phyloP scores from a whole-genome alignment of 1,139 yeast species.

The Candida pseudocylindracea region DNA sequence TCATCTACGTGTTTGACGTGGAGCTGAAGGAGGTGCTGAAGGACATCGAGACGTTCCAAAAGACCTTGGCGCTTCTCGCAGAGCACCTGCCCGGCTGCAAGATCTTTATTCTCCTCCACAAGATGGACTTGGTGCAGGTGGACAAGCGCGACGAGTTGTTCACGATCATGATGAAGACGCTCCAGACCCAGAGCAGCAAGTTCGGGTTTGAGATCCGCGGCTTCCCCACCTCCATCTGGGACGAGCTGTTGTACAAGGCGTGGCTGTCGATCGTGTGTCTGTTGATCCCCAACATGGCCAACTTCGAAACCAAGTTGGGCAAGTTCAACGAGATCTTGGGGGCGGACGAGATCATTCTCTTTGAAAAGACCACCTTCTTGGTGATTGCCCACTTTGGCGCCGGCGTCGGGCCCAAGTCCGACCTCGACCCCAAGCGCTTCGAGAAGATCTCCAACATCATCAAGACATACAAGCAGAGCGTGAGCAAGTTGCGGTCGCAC shows the following conservation, averaged over 20 bases:
- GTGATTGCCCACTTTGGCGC: conserved; percentile 60
- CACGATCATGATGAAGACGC: conserved; percentile 60
- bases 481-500: conserved; percentile 69
- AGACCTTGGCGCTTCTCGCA: conserved; percentile 61
- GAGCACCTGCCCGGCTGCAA: conserved; percentile 83
- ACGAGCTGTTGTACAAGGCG: conserved; percentile 84
- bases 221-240: conserved; percentile 95
- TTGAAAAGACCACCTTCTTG: conserved; percentile 83
- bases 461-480: conserved; percentile 86
- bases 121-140: conserved; percentile 86
- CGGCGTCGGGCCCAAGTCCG: conserved; percentile 5
- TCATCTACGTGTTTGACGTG: conserved; percentile 91
- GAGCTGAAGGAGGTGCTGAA: conserved; percentile 81
- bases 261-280: conserved; percentile 96
- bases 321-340: conserved; percentile 57
- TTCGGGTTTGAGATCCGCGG: conserved; percentile 69
- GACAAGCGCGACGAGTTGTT: conserved; percentile 75
- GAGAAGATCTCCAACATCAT: conserved; percentile 88
- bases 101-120: conserved; percentile 78
- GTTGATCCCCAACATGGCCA: conserved; percentile 73
- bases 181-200: conserved; percentile 57
- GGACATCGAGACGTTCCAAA: conserved; percentile 79
- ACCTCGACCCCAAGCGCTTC: conserved; percentile 69
- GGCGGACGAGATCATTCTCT: conserved; percentile 78
- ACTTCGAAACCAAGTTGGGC: conserved; percentile 55